Percentiles rank a stretch among this genome's conserved stretches.
Conservation (phyloP, 768 basidiomycete species). For the Agaricus sinodeliciosus region DNA sequence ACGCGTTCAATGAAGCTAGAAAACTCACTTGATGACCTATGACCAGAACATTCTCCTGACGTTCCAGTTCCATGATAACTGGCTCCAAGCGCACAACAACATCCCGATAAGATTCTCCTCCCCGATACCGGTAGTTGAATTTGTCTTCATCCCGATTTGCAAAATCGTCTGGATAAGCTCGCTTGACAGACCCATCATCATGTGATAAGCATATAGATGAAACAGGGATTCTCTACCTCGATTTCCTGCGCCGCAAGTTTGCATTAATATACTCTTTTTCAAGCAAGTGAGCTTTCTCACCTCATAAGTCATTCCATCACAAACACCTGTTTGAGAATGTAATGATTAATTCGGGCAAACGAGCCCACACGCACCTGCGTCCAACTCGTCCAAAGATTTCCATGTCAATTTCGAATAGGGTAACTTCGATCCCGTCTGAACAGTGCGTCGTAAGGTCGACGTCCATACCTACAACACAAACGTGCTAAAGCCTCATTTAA, state of each 20-base stretch:
- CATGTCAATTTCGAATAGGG: constrained; percentile 92
- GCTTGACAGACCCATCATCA: constrained; percentile 34
- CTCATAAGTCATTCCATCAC: constrained; percentile 99
- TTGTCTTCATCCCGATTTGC: constrained; percentile 98
- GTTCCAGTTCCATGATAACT: constrained; percentile 98
- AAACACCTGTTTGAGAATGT: constrained; percentile 51
- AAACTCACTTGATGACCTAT: constrained; percentile 82
- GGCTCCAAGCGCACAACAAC: constrained; percentile 94
- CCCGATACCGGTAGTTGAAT: constrained; percentile 97
- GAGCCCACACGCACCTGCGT: constrained; percentile 53
- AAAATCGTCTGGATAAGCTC: constrained; percentile 96
- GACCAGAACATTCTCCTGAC: constrained; percentile 95
- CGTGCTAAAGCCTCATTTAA: neutral
- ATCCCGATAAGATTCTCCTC: constrained; percentile 96
- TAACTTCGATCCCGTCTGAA: constrained; percentile 79
- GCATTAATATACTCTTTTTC: neutral
- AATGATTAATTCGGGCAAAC: neutral
- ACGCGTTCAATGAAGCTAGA: neutral
- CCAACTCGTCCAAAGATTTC: constrained; percentile 97
- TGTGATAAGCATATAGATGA: neutral
- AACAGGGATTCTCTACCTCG: constrained; percentile 47
- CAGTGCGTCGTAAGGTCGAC: constrained; percentile 90
- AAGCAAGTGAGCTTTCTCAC: constrained; percentile 15
- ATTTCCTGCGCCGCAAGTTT: constrained; percentile 55
- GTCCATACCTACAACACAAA: constrained; percentile 78